These are phyloP conservation scores for Uronychia setigera DNA, from an alignment of 73 alveolate genomes.

Conservation along the genomic window DNA sequence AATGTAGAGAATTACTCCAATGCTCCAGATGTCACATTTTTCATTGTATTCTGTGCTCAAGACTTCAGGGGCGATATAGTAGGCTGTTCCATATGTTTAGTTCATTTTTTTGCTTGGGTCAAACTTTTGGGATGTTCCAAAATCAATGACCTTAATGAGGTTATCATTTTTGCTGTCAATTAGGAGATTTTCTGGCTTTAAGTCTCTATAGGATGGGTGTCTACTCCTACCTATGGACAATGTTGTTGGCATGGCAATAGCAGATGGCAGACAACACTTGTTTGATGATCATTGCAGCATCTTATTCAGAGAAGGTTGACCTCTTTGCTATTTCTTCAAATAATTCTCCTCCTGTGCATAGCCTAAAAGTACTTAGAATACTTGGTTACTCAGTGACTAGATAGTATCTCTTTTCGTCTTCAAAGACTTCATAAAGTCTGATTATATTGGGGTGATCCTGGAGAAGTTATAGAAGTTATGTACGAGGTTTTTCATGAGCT, in stretches of 20 bases:
- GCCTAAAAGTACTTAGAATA: background rate
- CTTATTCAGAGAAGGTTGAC: conserved; percentile 68
- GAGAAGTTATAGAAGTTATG: conserved; percentile 79
- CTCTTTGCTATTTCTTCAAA: conserved; percentile 73
- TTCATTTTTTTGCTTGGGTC: conserved; percentile 16
- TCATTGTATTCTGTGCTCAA: conserved; percentile 43
- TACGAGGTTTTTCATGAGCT: conserved; percentile 74
- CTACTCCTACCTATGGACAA: conserved; percentile 74
- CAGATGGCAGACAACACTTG: conserved; percentile 75
- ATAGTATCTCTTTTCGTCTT: conserved; percentile 85
- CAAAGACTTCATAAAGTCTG: conserved; percentile 90
- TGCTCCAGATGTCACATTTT: conserved; percentile 47
- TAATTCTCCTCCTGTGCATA: conserved; percentile 83
- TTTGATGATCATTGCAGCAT: conserved; percentile 68
- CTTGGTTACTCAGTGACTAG: conserved; percentile 70
- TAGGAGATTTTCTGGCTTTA: conserved; percentile 79
- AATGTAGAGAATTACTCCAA: conserved; percentile 46
- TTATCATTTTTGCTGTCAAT: conserved; percentile 34
- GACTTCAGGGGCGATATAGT: conserved; percentile 58
- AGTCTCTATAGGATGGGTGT: conserved; percentile 63
- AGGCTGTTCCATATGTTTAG: conserved; percentile 52
- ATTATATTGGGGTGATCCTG: conserved; percentile 95
- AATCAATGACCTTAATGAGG: conserved; percentile 40
- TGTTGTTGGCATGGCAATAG: conserved; percentile 76
- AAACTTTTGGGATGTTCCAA: conserved; percentile 36